Percentiles rank a stretch among this genome's conserved stretches.
These are phyloP conservation scores for Vigna radiata DNA, from an alignment of 306 rosid species.

Conservation along the genomic window DNA sequence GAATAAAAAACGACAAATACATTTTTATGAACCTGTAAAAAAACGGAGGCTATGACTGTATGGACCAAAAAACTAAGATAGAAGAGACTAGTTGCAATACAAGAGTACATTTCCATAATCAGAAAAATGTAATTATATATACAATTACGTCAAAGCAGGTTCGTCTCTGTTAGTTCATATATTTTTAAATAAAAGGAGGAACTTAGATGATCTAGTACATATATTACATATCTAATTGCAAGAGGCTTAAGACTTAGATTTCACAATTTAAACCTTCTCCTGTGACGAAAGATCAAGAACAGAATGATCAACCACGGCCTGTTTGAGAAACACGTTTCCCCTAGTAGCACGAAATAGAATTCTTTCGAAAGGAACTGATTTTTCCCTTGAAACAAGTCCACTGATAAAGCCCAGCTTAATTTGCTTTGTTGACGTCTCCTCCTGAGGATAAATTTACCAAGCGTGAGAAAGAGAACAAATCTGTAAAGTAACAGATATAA, in stretches of 20 bases:
- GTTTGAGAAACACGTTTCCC: constrained; percentile 85
- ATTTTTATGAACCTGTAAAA: constrained; percentile 78
- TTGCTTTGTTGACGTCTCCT: constrained; percentile 61
- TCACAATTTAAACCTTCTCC: constrained; percentile 66
- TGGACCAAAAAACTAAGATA: constrained; percentile 23
- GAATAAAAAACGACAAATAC: constrained; percentile 85
- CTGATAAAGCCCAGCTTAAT: constrained; percentile 71
- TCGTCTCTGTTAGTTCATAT: constrained; percentile 1
- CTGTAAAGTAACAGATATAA: constrained; percentile 6
- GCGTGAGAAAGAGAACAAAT: constrained; percentile 33
- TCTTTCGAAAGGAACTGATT: constrained; percentile 76
- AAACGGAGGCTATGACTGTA: constrained; percentile 33
- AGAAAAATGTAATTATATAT: not conserved
- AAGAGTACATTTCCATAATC: constrained; percentile 29
- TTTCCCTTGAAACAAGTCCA: constrained; percentile 86
- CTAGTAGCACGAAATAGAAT: constrained; percentile 83
- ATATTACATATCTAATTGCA: constrained; percentile 16
- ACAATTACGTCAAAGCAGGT: constrained; percentile 18
- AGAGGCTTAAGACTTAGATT: constrained; percentile 31
- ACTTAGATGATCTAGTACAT: constrained; percentile 5
- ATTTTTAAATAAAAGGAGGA: not conserved
- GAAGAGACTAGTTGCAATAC: not conserved
- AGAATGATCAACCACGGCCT: constrained; percentile 63
- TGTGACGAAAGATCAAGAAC: constrained; percentile 80
- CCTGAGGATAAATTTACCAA: constrained; percentile 53